Conservation (phyloP, 192 early-diverging fungal genomes). For the Haplosporangium gracile region DNA sequence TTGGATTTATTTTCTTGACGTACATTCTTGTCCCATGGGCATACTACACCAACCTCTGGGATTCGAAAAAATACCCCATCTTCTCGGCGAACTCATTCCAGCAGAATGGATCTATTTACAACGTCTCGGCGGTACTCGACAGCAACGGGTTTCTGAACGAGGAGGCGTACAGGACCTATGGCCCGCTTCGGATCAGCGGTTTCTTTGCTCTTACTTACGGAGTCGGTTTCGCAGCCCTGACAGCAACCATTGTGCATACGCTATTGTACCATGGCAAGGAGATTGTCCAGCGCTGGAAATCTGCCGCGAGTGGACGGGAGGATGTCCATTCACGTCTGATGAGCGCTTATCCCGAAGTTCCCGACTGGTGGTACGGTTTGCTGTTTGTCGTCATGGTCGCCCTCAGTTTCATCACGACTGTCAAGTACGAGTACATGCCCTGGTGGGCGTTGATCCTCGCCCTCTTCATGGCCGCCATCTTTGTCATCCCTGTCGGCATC, state of each 20-base stretch:
- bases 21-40: conserved; percentile 64
- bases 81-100: conserved; percentile 48
- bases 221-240: conserved; percentile 65
- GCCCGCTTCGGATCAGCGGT: conserved; percentile 57
- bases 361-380: conserved; percentile 67
- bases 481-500: conserved; percentile 83
- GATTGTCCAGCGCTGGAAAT: conserved; percentile 64
- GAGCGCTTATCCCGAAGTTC: conserved; percentile 76
- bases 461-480: conserved; percentile 67
- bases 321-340: conserved; percentile 78
- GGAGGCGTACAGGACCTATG: conserved; percentile 50
- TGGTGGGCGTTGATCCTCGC: conserved; percentile 80
- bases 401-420: conserved; percentile 60
- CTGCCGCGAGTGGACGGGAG: conserved; percentile 42
- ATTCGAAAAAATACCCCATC: conserved; percentile 53
- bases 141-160: conserved; percentile 40
- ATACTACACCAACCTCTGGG: conserved; percentile 63
- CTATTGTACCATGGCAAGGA: conserved; percentile 77
- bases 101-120: conserved; percentile 38
- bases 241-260: conserved; percentile 66
- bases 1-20: conserved; percentile 60
- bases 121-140: conserved; percentile 39
- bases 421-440: conserved; percentile 69
- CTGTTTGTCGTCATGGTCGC: conserved; percentile 59
- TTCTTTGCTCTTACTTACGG: conserved; percentile 62